Base-by-base conservation (phyloP, 805 yeast species). In the Nakazawaea laoshanensis region DNA sequence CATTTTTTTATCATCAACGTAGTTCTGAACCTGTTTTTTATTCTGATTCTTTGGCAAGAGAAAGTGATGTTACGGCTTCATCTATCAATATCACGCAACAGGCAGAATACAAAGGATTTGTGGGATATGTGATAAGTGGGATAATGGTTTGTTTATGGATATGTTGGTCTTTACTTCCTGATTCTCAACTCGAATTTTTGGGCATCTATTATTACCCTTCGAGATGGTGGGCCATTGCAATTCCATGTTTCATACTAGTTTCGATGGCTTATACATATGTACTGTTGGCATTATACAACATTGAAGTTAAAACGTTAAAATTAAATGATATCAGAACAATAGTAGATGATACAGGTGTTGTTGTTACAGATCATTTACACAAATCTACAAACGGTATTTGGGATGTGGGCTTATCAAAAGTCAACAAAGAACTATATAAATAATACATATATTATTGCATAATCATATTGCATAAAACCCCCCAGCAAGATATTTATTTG, bases 81-180 rank as follows among this genome's bases (percentile, higher is more conserved):
- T 67, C 77, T 2, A 65, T 71, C 4, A 67, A 67, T 37, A 53
- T 61, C 21, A 65, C 77, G 0, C 70, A 73, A 32, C 68, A 71
- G 44, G 73, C 80, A 1, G 97, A 89, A 48, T 92, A 89, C 55
- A 77, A 73, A 46, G 96, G 96, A 8, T 92, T 87, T 56, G 84
- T 89, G 21, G 66, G 81, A 14, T 85, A 83, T 49, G 77, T 86
- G 4, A 63, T 84, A 0, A 69, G 81, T 11, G 66, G 78, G 1
- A 55, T 76, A 2, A 63, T 70, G 0, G 61, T 84, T 17, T 37
- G 64, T 2, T 53, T 70, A 4, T 82, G 83, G 67, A 42, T 77
- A 2, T 39, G 70, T 4, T 89, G 97, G 96, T 73, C 94, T 1
- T 47, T 81, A 3, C 48, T 76, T 0, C 96, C 96, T 0, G 70